Evolutionary conservation across 805 yeast species (phyloP).

Genomic region (Kuraishia ogatae): DNA sequence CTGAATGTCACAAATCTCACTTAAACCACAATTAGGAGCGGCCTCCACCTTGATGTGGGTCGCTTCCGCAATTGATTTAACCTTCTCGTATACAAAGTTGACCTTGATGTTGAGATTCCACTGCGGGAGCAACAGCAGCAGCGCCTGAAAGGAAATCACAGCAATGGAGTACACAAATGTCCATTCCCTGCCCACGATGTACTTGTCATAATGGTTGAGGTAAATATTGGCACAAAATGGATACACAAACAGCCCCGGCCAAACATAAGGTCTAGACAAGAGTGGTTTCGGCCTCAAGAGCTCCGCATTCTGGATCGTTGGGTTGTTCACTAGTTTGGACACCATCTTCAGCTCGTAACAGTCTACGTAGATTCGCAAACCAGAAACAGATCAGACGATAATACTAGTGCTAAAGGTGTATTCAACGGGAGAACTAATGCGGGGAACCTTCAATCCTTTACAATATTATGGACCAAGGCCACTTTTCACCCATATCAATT

Average conservation of each 20-base stretch:
- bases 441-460: not conserved
- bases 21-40: conserved; percentile 76
- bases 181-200: conserved; percentile 91
- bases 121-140: conserved; percentile 85
- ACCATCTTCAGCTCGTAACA: not conserved
- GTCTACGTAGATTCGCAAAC: not conserved
- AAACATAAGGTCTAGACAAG: conserved; percentile 62
- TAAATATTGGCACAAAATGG: conserved; percentile 67
- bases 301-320: conserved; percentile 63
- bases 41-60: conserved; percentile 70
- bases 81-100: conserved; percentile 56
- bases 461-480: not conserved
- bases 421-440: not conserved
- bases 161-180: conserved; percentile 81
- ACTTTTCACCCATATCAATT: not conserved
- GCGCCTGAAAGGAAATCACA: conserved; percentile 60
- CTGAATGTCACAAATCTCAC: conserved; percentile 63
- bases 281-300: conserved; percentile 62
- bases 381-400: not conserved
- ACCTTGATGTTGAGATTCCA: conserved; percentile 77
- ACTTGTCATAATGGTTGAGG: conserved; percentile 60
- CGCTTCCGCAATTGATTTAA: conserved; percentile 50
- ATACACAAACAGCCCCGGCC: conserved; percentile 75
- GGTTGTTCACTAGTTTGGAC: conserved; percentile 43
- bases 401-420: not conserved